Conservation (phyloP, 176 grass and related monocot species). For the Chloris gayana region DNA sequence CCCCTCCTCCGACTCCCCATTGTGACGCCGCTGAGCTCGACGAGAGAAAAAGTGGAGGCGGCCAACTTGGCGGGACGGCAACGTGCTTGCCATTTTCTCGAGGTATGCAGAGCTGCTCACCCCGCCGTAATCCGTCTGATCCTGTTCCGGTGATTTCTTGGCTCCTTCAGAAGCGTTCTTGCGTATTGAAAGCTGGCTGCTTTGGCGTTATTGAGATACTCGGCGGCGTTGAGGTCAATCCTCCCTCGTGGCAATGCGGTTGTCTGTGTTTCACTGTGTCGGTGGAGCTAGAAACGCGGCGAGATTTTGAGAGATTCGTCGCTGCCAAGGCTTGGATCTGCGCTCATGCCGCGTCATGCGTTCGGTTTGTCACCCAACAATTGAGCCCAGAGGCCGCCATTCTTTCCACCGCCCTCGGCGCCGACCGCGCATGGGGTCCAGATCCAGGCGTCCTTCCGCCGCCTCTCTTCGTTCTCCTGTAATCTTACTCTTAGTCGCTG, state of each 20-base stretch:
- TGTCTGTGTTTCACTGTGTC: constrained; percentile 21
- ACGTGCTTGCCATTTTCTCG: constrained; percentile 16
- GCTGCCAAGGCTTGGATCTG: background rate
- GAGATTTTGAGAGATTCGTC: constrained; percentile 44
- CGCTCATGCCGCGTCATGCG: background rate
- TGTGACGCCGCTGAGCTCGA: constrained; percentile 18
- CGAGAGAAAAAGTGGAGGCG: background rate
- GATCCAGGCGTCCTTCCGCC: constrained; percentile 29
- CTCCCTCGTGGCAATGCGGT: constrained; percentile 12
- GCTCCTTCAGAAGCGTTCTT: background rate
- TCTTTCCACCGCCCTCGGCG: background rate
- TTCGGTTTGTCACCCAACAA: constrained; percentile 2
- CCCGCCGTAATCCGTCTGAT: background rate
- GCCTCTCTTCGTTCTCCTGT: background rate
- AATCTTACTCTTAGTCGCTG: background rate
- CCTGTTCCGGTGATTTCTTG: background rate
- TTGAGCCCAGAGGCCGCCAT: background rate
- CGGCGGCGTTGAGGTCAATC: background rate
- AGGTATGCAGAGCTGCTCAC: constrained; percentile 18
- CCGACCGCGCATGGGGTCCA: background rate
- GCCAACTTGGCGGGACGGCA: constrained; percentile 6
- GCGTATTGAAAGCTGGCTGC: background rate
- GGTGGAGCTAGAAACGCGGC: constrained; percentile 34
- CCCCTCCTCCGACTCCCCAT: constrained; percentile 8
- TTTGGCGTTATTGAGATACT: constrained; percentile 28